Base-by-base conservation (phyloP, 2,329 filamentous ascomycete genomes). In the Fusarium palustre region DNA sequence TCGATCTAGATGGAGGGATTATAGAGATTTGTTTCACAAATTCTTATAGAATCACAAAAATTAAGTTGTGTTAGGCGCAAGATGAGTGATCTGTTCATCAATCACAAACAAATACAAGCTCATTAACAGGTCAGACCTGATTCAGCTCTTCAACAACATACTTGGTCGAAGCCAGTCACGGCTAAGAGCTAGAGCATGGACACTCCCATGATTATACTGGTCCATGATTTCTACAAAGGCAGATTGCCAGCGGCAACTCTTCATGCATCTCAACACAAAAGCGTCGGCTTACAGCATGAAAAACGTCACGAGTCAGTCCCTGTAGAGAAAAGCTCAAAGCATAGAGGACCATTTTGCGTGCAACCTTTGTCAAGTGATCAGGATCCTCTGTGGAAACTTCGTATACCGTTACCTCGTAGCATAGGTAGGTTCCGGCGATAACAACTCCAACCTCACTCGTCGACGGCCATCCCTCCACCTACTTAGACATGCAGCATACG, bases 321-420 rank as follows among this genome's bases (percentile, higher is more conserved):
- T 28, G 15, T 41, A 33, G 43, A 55, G 12, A 25, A 9, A 50
- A 31, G 20, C 33, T 33, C 16, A 31, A 28, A 48, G 31, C 12
- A 68, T 45, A 43, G 24, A 49, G 45, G 28, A 25, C 55, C 20
- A 30, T 36, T 52, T 36, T 45, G 42, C 47, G 39, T 63, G 41
- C 49, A 28, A 38, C 42, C 25, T 39, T 39, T 43, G 47, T 60
- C 67, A 68, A 70, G 66, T 68, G 54, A 70, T 46, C 42, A 22
- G 36, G 25, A 49, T 53, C 25, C 22, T 67, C 38, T 56, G 62
- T 68, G 61, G 57, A 22, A 52, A 47, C 38, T 33, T 34, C 28
- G 22, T n/a, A 38, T 60, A 47, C 25, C 16, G 20, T 46, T 39
- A 20, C 42, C 30, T 41, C 25, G 55, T 31, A 41, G 39, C 42